Percentiles rank a stretch among this genome's conserved stretches.
These are phyloP conservation scores for Blastobotrys robertii DNA, from an alignment of 805 yeast genomes.

Conservation along the genomic window DNA sequence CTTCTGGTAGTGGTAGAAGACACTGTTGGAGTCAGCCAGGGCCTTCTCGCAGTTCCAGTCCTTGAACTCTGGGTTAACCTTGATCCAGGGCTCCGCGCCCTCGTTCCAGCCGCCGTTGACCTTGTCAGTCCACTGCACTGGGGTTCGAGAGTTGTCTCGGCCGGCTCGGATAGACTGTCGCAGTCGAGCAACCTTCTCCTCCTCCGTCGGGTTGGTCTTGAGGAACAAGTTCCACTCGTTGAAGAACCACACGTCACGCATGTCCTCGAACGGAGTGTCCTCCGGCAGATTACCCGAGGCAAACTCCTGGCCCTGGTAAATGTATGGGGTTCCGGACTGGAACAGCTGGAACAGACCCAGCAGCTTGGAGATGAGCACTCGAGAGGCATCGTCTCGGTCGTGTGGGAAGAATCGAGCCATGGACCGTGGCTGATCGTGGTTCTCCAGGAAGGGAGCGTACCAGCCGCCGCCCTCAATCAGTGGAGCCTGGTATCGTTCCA, in stretches of 20 bases:
- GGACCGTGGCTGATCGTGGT: constrained; percentile 50
- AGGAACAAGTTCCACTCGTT: constrained; percentile 32
- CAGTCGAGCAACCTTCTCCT: constrained; percentile 7
- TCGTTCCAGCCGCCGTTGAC: constrained; percentile 37
- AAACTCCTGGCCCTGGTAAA: constrained; percentile 54
- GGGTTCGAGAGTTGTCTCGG: constrained; percentile 47
- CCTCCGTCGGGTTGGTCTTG: constrained; percentile 17
- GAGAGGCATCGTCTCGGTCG: constrained; percentile 26
- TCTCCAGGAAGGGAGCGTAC: constrained; percentile 45
- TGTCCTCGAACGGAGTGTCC: constrained; percentile 39
- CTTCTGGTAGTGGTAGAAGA: constrained; percentile 37
- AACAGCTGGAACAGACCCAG: constrained; percentile 36
- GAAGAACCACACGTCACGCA: constrained; percentile 40
- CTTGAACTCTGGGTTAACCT: constrained; percentile 40
- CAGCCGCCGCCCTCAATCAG: constrained; percentile 46
- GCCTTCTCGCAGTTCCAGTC: constrained; percentile 37
- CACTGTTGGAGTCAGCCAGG: constrained; percentile 37
- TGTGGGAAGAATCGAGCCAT: constrained; percentile 43
- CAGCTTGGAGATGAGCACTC: constrained; percentile 38
- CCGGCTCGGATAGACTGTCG: constrained; percentile 24
- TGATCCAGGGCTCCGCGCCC: constrained; percentile 44
- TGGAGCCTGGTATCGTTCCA: constrained; percentile 22
- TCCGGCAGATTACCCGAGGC: constrained; percentile 43
- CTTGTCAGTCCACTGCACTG: constrained; percentile 43
- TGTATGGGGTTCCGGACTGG: constrained; percentile 44